Evolutionary conservation across 768 basidiomycete genomes (phyloP).

Genomic region (Guyanaporus albipodus): DNA sequence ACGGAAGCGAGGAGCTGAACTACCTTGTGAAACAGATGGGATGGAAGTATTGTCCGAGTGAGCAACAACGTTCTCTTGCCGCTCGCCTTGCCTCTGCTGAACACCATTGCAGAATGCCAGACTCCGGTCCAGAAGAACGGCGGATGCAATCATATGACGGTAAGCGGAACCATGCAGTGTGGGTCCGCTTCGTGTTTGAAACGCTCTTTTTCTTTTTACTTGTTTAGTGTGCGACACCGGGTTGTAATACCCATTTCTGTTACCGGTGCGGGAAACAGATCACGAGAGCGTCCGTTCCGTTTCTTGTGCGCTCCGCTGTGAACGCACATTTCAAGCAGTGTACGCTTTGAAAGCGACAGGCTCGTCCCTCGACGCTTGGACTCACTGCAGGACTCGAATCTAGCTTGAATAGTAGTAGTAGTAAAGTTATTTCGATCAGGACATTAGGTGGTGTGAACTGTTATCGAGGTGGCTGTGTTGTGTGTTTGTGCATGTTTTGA

Average conservation of each 20-base stretch:
- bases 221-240: slow-evolving; percentile 45
- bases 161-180: slow-evolving; percentile 27
- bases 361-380: neutral
- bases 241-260: slow-evolving; percentile 56
- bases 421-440: neutral
- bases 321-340: slow-evolving; percentile 35
- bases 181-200: neutral
- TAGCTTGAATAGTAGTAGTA: no score
- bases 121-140: slow-evolving; percentile 49
- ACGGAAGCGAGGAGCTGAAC: slow-evolving; percentile 51
- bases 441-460: neutral
- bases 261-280: slow-evolving; percentile 49
- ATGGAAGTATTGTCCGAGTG: slow-evolving; percentile 63
- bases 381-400: no score
- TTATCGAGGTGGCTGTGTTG: slow-evolving; percentile 17
- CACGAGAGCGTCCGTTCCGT: slow-evolving; percentile 31
- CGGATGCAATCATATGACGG: slow-evolving; percentile 61
- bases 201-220: neutral
- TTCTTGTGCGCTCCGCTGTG: slow-evolving; percentile 31
- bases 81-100: no score
- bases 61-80: no score
- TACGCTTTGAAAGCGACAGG: slow-evolving; percentile 15
- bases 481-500: slow-evolving; percentile 27
- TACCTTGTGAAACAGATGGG: slow-evolving; percentile 47
- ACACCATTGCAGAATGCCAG: slow-evolving; percentile 37